phyloP scores from a whole-genome alignment of 2,329 filamentous ascomycete genomes.

The Geoglossum cookeanum region DNA sequence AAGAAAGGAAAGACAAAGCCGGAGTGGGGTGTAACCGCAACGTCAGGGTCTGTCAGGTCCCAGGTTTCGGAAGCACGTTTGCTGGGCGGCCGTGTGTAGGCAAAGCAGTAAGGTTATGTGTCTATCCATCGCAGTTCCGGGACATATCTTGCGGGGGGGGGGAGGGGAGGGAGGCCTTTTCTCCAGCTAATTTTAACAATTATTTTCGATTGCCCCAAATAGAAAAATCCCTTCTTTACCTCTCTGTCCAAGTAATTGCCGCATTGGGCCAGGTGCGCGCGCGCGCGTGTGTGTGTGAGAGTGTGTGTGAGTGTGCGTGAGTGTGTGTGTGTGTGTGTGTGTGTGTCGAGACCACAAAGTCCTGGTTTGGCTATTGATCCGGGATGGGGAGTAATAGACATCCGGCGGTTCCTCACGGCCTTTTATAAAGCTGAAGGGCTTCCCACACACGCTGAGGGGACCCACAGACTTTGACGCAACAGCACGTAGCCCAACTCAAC shows the following conservation, averaged over 20 bases:
- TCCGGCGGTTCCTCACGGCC: neutral
- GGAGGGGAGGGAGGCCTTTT: no score
- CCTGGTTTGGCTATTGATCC: neutral
- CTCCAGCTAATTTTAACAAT: neutral
- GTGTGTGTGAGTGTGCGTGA: no score
- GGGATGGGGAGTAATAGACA: neutral
- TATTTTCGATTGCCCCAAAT: neutral
- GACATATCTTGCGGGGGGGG: neutral
- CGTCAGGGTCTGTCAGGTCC: neutral
- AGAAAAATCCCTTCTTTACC: neutral
- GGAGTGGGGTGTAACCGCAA: neutral
- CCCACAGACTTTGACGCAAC: no score
- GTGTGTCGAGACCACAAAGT: neutral
- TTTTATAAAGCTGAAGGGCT: neutral
- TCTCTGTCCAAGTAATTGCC: neutral
- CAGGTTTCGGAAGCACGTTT: neutral
- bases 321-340: no score
- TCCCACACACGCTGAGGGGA: neutral
- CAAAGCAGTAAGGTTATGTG: neutral
- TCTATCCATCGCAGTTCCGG: neutral
- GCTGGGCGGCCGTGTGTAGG: neutral
- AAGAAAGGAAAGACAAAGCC: neutral
- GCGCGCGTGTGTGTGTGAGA: no score
- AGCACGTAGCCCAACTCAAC: neutral
- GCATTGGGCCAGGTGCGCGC: neutral